Evolutionary conservation across 2,329 filamentous ascomycete genomes (phyloP), one percentile per base, ranked within the genome.

Genomic region (Taxawa tesnikishii): DNA sequence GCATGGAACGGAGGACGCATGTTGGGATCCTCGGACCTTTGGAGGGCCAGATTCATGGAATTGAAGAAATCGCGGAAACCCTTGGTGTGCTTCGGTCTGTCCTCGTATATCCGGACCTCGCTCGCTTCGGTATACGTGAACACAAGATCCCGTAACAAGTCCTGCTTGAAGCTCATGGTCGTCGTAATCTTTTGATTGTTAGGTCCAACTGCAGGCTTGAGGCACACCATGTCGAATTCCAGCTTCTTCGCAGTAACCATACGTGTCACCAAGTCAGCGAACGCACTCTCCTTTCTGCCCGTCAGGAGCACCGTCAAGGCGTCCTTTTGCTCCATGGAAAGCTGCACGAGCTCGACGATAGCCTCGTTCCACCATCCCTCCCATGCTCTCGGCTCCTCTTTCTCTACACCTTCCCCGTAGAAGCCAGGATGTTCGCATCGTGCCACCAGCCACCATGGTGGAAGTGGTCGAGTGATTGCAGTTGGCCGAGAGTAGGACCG

Each of bases 371-470:
- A 98, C 81, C 83, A 94, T 21, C 85, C 85, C 36, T 81, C 65
- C 88, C 88, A 98, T 7, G 73, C 87, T 15, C 76, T 75, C 26
- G 70, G 64, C 54, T 96, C 87, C 58, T 96, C 90, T 36, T 72
- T 73, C 31, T 83, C 83, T 5, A 79, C 54, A 11, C 90, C 36
- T 84, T 71, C 32, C 90, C 90, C 1, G 85, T 94, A 2, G 87
- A 78, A 8, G 79, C 75, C 15, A 98, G 74, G 40, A 98, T 87
- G 41, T 74, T 75, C 26, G 75, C 72, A 50, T 96, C 87, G 57
- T 98, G 90, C 90, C 90, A 98, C 90, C 90, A 98, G 40, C 88
- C 85, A 43, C 87, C 88, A 43, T 79, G 81, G 39, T 75, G 63
- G 45, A 96, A 83, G 32, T 72, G 67, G 42, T 92, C 81, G 42